A percentile compares a stretch with the other conserved stretches of the same genome.
phyloP scores from a whole-genome alignment of 768 basidiomycete species.

The Leccinum subgranulosum region DNA sequence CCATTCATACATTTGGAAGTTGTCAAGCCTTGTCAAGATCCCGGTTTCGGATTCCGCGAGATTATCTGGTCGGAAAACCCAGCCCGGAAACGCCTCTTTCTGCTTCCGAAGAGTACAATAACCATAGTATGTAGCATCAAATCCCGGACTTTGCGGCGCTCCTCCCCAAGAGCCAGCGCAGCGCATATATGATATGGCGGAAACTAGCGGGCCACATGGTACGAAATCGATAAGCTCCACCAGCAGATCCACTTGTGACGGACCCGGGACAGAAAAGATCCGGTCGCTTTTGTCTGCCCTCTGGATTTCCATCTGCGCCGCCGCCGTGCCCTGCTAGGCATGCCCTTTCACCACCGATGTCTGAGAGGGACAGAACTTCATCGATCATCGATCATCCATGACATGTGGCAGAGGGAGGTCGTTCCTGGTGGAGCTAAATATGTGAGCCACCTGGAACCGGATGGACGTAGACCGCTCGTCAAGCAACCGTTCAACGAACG shows the following conservation, averaged over 20 bases:
- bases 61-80: conserved; percentile 11
- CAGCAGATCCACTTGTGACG: conserved; percentile 8
- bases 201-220: conserved; percentile 22
- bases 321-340: neutral
- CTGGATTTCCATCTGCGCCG: neutral
- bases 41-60: conserved; percentile 13
- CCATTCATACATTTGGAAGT: conserved; percentile 11
- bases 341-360: neutral
- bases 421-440: conserved; percentile 4
- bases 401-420: conserved; percentile 3
- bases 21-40: conserved; percentile 2
- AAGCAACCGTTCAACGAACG: neutral
- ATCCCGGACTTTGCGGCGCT: conserved; percentile 30
- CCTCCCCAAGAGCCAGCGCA: neutral
- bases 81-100: conserved; percentile 8
- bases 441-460: neutral
- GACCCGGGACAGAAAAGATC: conserved; percentile 16
- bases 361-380: neutral
- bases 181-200: conserved; percentile 11
- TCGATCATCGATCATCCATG: neutral
- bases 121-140: conserved; percentile 1
- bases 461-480: neutral
- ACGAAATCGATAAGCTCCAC: conserved; percentile 11
- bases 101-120: neutral
- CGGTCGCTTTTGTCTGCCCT: neutral